phyloP scores from a whole-genome alignment of 768 basidiomycete species.

The Boletus barrowsii region DNA sequence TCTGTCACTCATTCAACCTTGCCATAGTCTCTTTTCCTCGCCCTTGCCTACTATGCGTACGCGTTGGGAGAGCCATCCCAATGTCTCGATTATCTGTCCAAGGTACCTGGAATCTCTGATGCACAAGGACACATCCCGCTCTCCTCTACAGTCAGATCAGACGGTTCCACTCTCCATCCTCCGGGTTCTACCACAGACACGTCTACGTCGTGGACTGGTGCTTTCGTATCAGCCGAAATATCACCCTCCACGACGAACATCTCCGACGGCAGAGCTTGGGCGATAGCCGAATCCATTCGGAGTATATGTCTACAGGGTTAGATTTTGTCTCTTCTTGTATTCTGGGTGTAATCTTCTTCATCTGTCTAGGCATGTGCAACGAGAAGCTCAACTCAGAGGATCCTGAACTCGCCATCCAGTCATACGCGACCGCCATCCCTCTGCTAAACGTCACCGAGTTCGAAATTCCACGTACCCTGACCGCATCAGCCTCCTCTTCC shows the following conservation, averaged over 20 bases:
- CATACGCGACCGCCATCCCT: conserved; percentile 54
- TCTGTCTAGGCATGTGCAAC: conserved; percentile 63
- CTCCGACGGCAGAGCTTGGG: conserved; percentile 69
- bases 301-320: conserved; percentile 77
- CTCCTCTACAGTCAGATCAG: conserved; percentile 42
- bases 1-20: conserved; percentile 4
- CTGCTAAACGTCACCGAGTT: conserved; percentile 49
- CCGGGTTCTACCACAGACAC: conserved; percentile 34
- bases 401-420: conserved; percentile 48
- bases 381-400: conserved; percentile 57
- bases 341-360: not conserved
- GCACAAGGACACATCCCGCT: conserved; percentile 52
- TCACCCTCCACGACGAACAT: conserved; percentile 50
- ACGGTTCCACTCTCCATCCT: conserved; percentile 36
- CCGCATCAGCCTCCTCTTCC: conserved; percentile 29
- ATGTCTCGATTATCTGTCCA: conserved; percentile 57
- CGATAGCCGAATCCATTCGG: conserved; percentile 67
- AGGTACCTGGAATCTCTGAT: conserved; percentile 54
- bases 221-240: conserved; percentile 42
- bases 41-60: conserved; percentile 78
- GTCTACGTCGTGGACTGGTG: conserved; percentile 51
- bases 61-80: conserved; percentile 64
- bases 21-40: conserved; percentile 61
- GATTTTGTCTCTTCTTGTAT: conserved; percentile 10
- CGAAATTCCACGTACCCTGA: conserved; percentile 41